Evolutionary conservation across 805 yeast genomes (phyloP).

Genomic region (Candida easanensis): DNA sequence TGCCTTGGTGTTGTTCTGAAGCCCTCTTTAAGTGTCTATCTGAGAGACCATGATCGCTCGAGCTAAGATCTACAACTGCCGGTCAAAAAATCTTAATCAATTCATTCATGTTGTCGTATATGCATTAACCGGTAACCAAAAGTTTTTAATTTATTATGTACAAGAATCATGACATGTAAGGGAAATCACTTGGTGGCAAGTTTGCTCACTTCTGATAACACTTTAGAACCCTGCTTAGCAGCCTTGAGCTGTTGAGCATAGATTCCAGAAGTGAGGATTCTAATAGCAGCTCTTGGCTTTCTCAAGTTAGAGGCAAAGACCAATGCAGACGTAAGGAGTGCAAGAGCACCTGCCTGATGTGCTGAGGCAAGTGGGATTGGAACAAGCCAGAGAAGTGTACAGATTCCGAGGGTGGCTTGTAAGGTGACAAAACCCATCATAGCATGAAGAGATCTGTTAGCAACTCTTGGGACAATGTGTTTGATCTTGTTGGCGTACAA

Average conservation of each 20-base stretch:
- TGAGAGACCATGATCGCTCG: neutral
- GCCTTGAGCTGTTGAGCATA: constrained; percentile 28
- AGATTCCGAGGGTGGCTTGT: constrained; percentile 85
- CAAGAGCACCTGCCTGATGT: constrained; percentile 96
- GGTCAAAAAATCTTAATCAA: too few relatives aligned
- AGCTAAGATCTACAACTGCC: too few relatives aligned
- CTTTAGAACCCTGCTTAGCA: constrained; percentile 28
- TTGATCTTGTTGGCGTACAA: constrained; percentile 60
- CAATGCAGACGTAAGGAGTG: constrained; percentile 77
- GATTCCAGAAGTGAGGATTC: constrained; percentile 34
- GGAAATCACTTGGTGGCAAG: constrained; percentile 24
- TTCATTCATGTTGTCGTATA: too few relatives aligned
- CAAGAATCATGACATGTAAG: neutral
- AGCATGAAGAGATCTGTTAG: constrained; percentile 55
- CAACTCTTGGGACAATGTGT: constrained; percentile 50
- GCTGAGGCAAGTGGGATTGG: constrained; percentile 92
- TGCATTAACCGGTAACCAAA: neutral
- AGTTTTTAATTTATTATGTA: neutral
- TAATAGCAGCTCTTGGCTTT: constrained; percentile 49
- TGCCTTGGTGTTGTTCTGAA: constrained; percentile 11
- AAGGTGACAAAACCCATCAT: constrained; percentile 80
- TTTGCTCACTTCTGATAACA: constrained; percentile 36
- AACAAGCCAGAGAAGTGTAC: constrained; percentile 81
- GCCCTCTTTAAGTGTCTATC: neutral
- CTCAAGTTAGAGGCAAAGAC: constrained; percentile 56